Conservation (phyloP, 306 rosid species). For the Cicer chorassanicum region DNA sequence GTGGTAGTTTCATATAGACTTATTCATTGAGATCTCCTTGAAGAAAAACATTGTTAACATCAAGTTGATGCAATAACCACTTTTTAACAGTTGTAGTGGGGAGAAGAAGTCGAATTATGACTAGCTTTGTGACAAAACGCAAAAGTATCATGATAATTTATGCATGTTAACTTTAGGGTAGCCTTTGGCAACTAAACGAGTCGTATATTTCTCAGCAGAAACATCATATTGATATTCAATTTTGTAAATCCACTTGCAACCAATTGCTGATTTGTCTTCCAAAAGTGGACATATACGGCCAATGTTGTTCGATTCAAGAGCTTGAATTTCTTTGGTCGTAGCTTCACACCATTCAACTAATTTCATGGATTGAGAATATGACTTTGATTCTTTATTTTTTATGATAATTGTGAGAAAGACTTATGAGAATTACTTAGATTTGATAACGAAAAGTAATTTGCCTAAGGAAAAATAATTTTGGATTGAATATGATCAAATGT, state of each 20-base stretch:
- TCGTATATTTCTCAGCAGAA: neutral
- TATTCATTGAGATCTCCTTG: neutral
- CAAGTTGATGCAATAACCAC: constrained; percentile 1
- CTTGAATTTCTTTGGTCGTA: neutral
- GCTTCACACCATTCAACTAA: neutral
- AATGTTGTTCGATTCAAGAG: neutral
- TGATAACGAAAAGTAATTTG: neutral
- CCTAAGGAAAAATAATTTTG: neutral
- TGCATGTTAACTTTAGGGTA: neutral
- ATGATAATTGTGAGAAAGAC: neutral
- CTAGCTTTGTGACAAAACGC: neutral
- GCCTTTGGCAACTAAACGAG: neutral
- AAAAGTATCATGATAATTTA: neutral
- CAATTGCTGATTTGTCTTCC: neutral
- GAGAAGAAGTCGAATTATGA: neutral
- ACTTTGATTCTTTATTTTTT: neutral
- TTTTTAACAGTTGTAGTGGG: neutral
- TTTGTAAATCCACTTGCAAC: neutral
- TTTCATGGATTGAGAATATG: neutral
- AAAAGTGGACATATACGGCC: neutral
- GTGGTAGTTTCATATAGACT: too few species aligned
- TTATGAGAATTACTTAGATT: neutral
- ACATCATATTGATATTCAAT: neutral
- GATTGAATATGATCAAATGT: neutral
- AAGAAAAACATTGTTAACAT: neutral